Evolutionary conservation across 225 moss, liverwort and hornwort species (phyloP), one percentile per base, ranked within the genome.

Genomic region (Asterella californica): DNA sequence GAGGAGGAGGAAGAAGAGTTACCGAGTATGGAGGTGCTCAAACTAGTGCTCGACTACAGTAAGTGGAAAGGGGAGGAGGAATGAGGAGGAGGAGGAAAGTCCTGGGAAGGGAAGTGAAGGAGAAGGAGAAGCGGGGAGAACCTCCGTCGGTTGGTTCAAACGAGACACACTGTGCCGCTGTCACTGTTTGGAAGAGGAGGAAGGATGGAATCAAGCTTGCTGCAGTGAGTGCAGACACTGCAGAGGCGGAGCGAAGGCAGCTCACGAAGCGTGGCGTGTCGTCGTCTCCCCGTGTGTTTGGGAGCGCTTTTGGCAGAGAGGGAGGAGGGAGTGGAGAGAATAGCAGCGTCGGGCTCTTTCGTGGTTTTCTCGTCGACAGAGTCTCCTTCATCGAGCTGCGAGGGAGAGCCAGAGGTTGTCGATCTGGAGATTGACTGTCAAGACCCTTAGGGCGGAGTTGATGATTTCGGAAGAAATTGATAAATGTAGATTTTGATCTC

Each of bases 401-500:
- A 71, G n/a, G 47, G 17, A 36, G 36, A 37, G 36, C 19, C 11
- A 0, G 34, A 15, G 34, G 66, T 33, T 33, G 33, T 36, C 67
- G 67, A 67, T 67, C 67, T 21, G 36, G 67, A 18, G 36, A 57
- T 36, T 36, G 36, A 33, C 66, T 11, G 66, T 63, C 6, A 12
- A 29, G 76, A 62, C 15, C n/a, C 42, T 25, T 77, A 63, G 63
- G 46, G 65, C 47, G 47, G 64, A 30, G 65, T 27, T 48, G 42
- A 47, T 72, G 15, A 33, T 65, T 22, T 14, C 12, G 11, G 42
- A n/a, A 10, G 76, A 25, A 64, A 45, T 78, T 65, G 66, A 48
- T 68, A 70, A 66, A 52, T 70, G 78, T 70, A 81, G 33, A 72
- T 32, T 6, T 74, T 49, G 76, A 59, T 37, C 48, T 59, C 37